These are phyloP conservation scores for Vachellia pachyceras DNA, from an alignment of 306 rosid species.

Conservation along the genomic window DNA sequence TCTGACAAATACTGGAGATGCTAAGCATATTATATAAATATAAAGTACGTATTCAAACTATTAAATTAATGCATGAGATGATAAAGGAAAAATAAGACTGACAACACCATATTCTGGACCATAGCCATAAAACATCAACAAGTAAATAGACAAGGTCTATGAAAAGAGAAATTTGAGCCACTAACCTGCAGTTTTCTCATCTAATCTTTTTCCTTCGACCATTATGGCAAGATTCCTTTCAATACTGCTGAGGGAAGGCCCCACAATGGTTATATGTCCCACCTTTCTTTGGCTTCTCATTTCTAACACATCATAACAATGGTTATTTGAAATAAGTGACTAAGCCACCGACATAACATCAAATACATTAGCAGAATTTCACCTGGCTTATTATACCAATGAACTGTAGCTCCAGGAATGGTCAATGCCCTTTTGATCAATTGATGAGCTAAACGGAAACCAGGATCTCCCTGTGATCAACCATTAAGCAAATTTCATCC, in stretches of 20 bases:
- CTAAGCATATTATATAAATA: too few species aligned
- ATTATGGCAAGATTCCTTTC: constrained; percentile 56
- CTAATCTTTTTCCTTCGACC: constrained; percentile 50
- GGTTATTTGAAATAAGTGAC: constrained; percentile 20
- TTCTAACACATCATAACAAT: constrained; percentile 52
- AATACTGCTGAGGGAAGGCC: constrained; percentile 59
- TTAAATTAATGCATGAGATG: background rate
- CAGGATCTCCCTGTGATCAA: constrained; percentile 73
- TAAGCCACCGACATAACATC: constrained; percentile 7
- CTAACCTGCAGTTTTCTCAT: constrained; percentile 53
- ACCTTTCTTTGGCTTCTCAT: constrained; percentile 91
- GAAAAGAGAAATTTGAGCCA: constrained; percentile 30
- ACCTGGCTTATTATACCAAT: constrained; percentile 99
- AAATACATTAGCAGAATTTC: constrained; percentile 35
- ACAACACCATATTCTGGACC: constrained; percentile 29
- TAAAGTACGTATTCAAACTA: background rate
- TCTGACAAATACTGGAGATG: background rate
- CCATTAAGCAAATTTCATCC: constrained; percentile 34
- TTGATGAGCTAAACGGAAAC: constrained; percentile 75
- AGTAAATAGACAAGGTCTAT: constrained; percentile 17
- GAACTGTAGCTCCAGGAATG: constrained; percentile 76
- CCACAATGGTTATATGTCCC: constrained; percentile 94
- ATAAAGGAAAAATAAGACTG: background rate
- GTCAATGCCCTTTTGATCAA: constrained; percentile 67
- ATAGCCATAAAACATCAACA: constrained; percentile 43